These are phyloP conservation scores for Gentiana macrophylla DNA, from an alignment of 257 asterid genomes.

Conservation along the genomic window DNA sequence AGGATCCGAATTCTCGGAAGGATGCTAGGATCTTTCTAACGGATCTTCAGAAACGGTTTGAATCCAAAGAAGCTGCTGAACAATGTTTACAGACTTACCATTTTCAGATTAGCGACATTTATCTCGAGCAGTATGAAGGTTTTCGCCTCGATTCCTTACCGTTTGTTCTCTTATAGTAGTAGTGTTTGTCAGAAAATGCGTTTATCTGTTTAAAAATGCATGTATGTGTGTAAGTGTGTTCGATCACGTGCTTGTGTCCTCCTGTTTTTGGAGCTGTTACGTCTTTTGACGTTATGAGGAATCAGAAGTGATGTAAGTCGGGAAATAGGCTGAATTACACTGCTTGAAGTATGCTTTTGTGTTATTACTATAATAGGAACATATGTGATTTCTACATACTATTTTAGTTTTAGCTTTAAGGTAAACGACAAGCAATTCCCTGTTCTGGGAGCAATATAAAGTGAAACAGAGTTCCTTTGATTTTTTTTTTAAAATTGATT, in stretches of 20 bases:
- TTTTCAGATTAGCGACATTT: slow-evolving; percentile 74
- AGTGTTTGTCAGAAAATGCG: background rate
- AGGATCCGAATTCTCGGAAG: slow-evolving; percentile 66
- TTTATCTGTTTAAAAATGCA: no score
- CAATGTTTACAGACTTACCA: slow-evolving; percentile 62
- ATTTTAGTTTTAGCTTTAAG: background rate
- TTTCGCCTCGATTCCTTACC: background rate
- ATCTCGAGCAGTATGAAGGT: slow-evolving; percentile 83
- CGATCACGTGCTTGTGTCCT: background rate
- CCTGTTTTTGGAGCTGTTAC: background rate
- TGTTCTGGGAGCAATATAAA: background rate
- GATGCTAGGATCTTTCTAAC: slow-evolving; percentile 82
- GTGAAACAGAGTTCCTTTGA: no score
- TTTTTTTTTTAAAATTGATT: background rate
- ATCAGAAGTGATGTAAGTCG: no score
- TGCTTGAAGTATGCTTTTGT: background rate
- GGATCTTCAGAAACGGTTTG: slow-evolving; percentile 62
- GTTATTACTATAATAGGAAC: background rate
- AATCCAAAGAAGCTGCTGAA: slow-evolving; percentile 42
- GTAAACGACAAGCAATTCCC: slow-evolving; percentile 2
- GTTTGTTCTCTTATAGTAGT: background rate
- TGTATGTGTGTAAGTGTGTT: no score
- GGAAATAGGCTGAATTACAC: no score
- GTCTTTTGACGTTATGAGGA: no score
- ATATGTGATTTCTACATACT: background rate